Conservation (phyloP, 2,329 filamentous ascomycete genomes). For the Beauveria bassiana region DNA sequence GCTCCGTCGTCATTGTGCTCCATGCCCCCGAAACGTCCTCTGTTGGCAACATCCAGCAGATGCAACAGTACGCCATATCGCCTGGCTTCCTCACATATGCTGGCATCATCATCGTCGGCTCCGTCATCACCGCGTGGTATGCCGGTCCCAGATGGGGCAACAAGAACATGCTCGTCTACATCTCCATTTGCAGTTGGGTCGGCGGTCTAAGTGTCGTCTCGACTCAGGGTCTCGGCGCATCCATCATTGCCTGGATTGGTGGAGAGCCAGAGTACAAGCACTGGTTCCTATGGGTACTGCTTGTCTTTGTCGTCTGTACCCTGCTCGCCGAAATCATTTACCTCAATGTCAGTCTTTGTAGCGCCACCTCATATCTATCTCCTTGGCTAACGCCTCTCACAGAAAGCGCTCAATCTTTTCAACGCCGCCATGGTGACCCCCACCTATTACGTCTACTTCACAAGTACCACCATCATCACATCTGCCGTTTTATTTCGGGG, state of each 20-base stretch:
- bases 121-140: constrained; percentile 66
- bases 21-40: constrained; percentile 85
- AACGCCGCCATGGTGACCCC: constrained; percentile 95
- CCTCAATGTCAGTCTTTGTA: constrained; percentile 68
- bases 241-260: constrained; percentile 77
- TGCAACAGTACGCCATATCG: constrained; percentile 78
- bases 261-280: constrained; percentile 89
- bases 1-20: constrained; percentile 86
- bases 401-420: constrained; percentile 98
- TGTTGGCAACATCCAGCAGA: constrained; percentile 80
- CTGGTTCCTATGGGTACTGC: constrained; percentile 89
- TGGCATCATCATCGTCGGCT: constrained; percentile 72
- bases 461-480: constrained; percentile 87
- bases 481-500: constrained; percentile 88
- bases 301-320: constrained; percentile 86
- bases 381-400: constrained; percentile 25
- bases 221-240: constrained; percentile 85
- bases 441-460: constrained; percentile 98
- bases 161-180: constrained; percentile 95
- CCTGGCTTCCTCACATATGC: constrained; percentile 83
- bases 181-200: constrained; percentile 91
- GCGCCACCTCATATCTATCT: neutral
- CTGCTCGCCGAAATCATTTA: constrained; percentile 91
- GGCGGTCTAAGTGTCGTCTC: constrained; percentile 91
- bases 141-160: constrained; percentile 84